phyloP scores from a whole-genome alignment of 2,329 filamentous ascomycete genomes.

The Ophiostoma quercus region DNA sequence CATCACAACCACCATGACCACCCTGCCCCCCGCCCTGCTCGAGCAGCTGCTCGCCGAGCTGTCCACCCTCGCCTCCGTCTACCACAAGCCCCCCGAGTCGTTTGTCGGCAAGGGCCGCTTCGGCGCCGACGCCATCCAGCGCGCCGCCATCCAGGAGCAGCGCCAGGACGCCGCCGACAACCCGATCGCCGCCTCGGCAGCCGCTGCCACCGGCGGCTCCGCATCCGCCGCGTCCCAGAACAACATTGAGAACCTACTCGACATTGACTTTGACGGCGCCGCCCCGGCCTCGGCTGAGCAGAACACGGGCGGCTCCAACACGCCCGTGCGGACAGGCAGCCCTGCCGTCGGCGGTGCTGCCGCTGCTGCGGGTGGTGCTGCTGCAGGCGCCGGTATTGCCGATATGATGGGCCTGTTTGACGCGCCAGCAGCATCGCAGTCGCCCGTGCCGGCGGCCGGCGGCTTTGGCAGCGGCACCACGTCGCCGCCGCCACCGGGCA shows the following conservation, averaged over 20 bases:
- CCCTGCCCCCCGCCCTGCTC: slow-evolving; percentile 73
- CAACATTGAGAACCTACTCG: slow-evolving; percentile 90
- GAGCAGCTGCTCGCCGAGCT: slow-evolving; percentile 88
- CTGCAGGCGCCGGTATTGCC: slow-evolving; percentile 44
- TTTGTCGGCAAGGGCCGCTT: slow-evolving; percentile 94
- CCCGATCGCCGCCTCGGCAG: slow-evolving; percentile 77
- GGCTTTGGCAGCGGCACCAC: slow-evolving; percentile 30
- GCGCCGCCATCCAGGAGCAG: slow-evolving; percentile 94
- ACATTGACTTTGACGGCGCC: slow-evolving; percentile 66
- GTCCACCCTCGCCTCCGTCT: slow-evolving; percentile 92
- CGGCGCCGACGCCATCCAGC: slow-evolving; percentile 89
- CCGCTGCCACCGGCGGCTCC: slow-evolving; percentile 54
- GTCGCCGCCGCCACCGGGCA: slow-evolving; percentile 41
- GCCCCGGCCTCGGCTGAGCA: slow-evolving; percentile 78
- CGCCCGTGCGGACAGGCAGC: slow-evolving; percentile 63
- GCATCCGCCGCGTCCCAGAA: slow-evolving; percentile 48
- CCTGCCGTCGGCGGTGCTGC: slow-evolving; percentile 42
- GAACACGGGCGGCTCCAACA: slow-evolving; percentile 46
- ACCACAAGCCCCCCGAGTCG: slow-evolving; percentile 97
- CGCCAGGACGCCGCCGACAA: slow-evolving; percentile 88
- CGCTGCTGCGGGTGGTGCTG: slow-evolving; percentile 39
- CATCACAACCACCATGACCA: slow-evolving; percentile 90
- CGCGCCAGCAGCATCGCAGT: slow-evolving; percentile 45
- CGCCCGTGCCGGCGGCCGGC: not conserved
- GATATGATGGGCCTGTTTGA: slow-evolving; percentile 68